These are phyloP conservation scores for Rhizopogon rudus DNA, from an alignment of 768 basidiomycete genomes.

Conservation along the genomic window DNA sequence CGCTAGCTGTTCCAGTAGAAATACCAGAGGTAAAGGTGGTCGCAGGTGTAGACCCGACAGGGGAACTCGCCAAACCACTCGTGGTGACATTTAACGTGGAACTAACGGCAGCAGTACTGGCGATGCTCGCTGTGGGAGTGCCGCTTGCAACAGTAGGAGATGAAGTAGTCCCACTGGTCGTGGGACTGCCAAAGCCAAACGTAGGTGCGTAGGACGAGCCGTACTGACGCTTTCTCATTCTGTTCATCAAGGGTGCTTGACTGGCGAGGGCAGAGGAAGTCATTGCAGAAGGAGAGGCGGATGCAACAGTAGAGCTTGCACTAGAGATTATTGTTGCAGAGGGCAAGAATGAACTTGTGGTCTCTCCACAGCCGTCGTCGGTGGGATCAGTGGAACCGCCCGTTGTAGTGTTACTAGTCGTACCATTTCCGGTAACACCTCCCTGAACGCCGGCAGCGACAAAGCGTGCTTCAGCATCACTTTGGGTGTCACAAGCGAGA, in stretches of 20 bases:
- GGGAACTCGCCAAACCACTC: background rate
- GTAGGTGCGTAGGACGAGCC: constrained; percentile 2
- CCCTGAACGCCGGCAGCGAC: constrained; percentile 37
- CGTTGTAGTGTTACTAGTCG: constrained; percentile 1
- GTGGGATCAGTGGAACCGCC: background rate
- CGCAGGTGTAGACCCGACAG: background rate
- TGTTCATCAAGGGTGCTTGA: background rate
- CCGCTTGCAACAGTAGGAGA: background rate
- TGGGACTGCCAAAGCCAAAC: constrained; percentile 7
- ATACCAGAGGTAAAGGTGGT: background rate
- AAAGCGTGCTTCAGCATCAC: constrained; percentile 40
- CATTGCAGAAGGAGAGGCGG: background rate
- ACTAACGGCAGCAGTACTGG: background rate
- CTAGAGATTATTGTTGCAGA: background rate
- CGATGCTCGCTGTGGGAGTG: background rate
- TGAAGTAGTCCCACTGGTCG: background rate
- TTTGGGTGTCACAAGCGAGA: constrained; percentile 42
- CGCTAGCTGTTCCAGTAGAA: background rate
- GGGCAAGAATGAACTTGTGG: background rate
- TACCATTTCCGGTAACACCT: constrained; percentile 33
- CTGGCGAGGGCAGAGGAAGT: background rate
- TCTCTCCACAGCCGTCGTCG: background rate
- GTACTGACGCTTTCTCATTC: constrained; percentile 4
- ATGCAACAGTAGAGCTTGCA: background rate
- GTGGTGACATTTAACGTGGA: background rate